phyloP scores from a whole-genome alignment of 1,284 basidiomycete species.

The Ganoderma sp. region DNA sequence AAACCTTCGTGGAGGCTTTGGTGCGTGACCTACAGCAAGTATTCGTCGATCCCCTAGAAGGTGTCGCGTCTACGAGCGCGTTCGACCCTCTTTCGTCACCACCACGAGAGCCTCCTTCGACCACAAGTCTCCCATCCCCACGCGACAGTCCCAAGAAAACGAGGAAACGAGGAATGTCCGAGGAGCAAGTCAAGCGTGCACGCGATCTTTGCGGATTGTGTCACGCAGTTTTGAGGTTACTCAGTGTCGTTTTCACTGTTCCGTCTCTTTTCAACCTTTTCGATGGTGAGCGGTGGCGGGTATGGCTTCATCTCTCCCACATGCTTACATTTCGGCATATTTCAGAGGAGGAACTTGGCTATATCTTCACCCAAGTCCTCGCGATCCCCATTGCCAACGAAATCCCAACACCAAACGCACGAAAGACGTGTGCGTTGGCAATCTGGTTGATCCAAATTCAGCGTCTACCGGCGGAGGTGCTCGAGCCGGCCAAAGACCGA shows the following conservation, averaged over 20 bases:
- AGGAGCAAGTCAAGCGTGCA: conserved; percentile 75
- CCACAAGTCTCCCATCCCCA: conserved; percentile 53
- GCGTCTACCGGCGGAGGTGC: conserved; percentile 63
- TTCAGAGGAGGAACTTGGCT: conserved; percentile 61
- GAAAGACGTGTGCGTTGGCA: conserved; percentile 80
- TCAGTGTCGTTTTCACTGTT: conserved; percentile 62
- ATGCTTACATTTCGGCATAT: conserved; percentile 7
- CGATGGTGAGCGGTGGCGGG: conserved; percentile 51
- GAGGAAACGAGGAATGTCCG: conserved; percentile 66
- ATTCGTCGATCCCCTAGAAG: conserved; percentile 58
- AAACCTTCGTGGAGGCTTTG: conserved; percentile 57
- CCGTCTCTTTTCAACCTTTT: conserved; percentile 66
- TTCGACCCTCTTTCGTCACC: conserved; percentile 32
- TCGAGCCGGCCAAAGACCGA: conserved; percentile 62
- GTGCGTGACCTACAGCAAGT: conserved; percentile 68
- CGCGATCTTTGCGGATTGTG: conserved; percentile 74
- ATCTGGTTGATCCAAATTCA: conserved; percentile 76
- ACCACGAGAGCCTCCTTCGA: conserved; percentile 37
- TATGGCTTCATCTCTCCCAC: too few species aligned
- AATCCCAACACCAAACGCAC: conserved; percentile 77
- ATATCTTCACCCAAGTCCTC: conserved; percentile 65
- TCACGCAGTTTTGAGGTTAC: conserved; percentile 69
- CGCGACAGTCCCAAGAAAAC: conserved; percentile 59
- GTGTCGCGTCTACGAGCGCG: conserved; percentile 25
- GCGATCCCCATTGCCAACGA: conserved; percentile 70